Base-by-base conservation (phyloP, 257 asterid species). In the Scutellaria baicalensis region DNA sequence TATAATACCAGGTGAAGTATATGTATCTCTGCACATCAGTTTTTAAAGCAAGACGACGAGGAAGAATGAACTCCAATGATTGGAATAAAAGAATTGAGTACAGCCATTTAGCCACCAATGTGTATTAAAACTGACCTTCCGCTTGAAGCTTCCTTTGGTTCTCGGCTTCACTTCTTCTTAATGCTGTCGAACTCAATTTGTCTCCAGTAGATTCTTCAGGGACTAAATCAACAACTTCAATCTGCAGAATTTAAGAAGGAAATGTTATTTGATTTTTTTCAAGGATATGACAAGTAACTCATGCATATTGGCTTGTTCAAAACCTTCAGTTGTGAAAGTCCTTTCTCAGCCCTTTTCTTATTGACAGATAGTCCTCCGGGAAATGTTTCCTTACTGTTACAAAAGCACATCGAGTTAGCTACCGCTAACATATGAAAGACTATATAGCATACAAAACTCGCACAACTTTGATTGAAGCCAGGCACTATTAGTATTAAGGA, bases 311-410 rank as follows among this genome's bases (percentile, higher is more conserved):
- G 58, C 68, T 13, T 18, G 59, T 27, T 43, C 31, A 1, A 18
- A 35, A 90, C 98, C 98, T 83, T 79, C 11, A 92, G 86, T 52
- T 80, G 94, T 2, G 94, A 76, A 47, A 93, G 93, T 54, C 91
- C 88, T 57, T 82, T 84, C 82, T 90, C 97, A 0, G 91, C 92
- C 77, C 98, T 84, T 83, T 72, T 93, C 81, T 75, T 87, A 65
- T 93, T 90, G 9, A 93, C 98, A 0, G 96, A 86, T 58, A 93
- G 59, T 44, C 96, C 98, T 23, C 98, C 98, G 0, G 92, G 80
- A 40, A 68, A 75, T 18, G 98, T 93, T 74, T 93, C 98, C 83
- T 90, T 93, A 84, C 97, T 90, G 88, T 70, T 23, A 73, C 70
- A 70, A 35, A 68, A 79, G 33, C 74, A 71, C 38, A 43, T 55